Base-by-base conservation (phyloP, 2,329 filamentous ascomycete species). In the Fusarium liriodendri region DNA sequence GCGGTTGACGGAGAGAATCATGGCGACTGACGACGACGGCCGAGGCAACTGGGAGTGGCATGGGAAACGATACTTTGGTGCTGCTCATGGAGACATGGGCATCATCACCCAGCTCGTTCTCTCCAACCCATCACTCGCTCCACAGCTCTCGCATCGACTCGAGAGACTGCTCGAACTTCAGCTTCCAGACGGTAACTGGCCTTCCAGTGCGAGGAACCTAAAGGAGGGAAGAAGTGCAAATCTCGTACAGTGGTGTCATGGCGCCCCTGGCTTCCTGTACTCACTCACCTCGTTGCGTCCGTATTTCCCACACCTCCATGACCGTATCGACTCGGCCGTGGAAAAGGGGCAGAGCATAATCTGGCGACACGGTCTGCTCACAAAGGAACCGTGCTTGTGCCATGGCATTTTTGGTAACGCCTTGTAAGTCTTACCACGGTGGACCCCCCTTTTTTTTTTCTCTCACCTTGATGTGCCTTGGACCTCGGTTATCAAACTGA, bases 31-130 rank as follows among this genome's bases (percentile, higher is more conserved):
- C 67, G 79, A 82, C 79, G 67, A 85, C n/a, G 82, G 79, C 6
- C 80, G 81, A 42, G 81, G 79, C 7, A 80, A 82, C 1, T 94
- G 92, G 92, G 87, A 86, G 71, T 94, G 90, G 89, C 88, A 90
- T 68, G 88, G 87, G 16, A 89, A 89, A 74, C 79, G 83, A 20
- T 93, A 93, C 76, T 84, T 93, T 38, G 93, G 92, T 2, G 90
- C 92, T 6, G 89, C 88, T 0, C 91, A 94, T 77, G 93, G 93
- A 9, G 87, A 89, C 14, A 89, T 94, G 29, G 91, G 92, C 6
- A 93, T 93, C 79, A 86, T 94, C 65, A 91, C 89, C n/a, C 92
- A 94, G 80, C 83, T 94, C 16, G 86, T 93, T 2, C 83, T 89
- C 25, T 90, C 90, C 3, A 86, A 87, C 64, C 87, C 89, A 1